These are phyloP conservation scores for Blastomyces percursus DNA, from an alignment of 2,329 filamentous ascomycete genomes.

Conservation along the genomic window DNA sequence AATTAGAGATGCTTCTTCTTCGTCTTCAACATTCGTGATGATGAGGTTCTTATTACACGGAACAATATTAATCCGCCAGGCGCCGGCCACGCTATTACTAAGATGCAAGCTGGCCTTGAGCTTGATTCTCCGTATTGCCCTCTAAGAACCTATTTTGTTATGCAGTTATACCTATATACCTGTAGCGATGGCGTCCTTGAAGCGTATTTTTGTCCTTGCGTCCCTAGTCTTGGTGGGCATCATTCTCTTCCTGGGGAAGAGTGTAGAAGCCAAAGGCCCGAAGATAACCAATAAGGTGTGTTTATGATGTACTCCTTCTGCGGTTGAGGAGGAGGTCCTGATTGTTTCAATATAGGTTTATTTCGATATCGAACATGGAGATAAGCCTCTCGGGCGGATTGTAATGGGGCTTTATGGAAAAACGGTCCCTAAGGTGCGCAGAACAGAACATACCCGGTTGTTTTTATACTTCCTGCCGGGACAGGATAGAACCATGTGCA, in stretches of 20 bases:
- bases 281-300: conserved; percentile 88
- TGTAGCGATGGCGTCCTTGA: conserved; percentile 57
- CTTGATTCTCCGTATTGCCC: background rate
- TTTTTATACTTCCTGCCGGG: conserved; percentile 12
- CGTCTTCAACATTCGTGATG: background rate
- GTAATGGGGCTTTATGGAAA: conserved; percentile 57
- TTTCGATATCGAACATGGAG: conserved; percentile 55
- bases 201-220: conserved; percentile 58
- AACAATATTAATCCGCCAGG: conserved; percentile 4
- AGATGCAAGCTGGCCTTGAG: conserved; percentile 29
- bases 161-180: background rate
- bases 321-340: background rate
- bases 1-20: background rate
- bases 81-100: background rate
- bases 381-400: conserved; percentile 49
- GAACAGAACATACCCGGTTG: background rate
- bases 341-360: conserved; percentile 39
- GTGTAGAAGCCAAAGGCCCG: conserved; percentile 70
- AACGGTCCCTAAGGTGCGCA: conserved; percentile 51
- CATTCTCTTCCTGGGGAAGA: conserved; percentile 65
- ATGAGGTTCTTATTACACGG: background rate
- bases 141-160: background rate
- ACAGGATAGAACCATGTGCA: background rate
- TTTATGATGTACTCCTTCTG: background rate
- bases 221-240: conserved; percentile 66